Evolutionary conservation across 495 filamentous ascomycete species (phyloP), one percentile per base, ranked within the genome.

Genomic region (Corynascus novoguineensis): DNA sequence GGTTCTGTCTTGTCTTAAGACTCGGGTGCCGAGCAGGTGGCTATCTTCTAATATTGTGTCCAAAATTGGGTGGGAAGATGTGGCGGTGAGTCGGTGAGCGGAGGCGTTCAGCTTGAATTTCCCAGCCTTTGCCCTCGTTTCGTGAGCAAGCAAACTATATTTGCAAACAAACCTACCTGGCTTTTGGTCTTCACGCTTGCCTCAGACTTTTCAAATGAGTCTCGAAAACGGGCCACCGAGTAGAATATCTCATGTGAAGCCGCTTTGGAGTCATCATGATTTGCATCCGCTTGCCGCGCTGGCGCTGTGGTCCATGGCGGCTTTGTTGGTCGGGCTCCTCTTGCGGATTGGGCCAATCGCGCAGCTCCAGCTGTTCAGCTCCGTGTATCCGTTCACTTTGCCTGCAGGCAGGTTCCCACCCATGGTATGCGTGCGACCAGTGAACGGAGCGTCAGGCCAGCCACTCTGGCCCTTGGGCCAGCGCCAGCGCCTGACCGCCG

Each of bases 331-430:
- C 53, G 28, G 28, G 17, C 31, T 7, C n/a, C 28, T 32, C n/a
- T n/a, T n/a, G n/a, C n/a, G 49, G 15, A 21, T 31, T 25, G 21
- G 15, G 35, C 61, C 64, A 64, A 66, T 66, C 15, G 56, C 53
- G 41, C 34, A 4, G 58, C 61, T 60, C 55, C 64, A 66, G 56
- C 41, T 66, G 61, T 61, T 55, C 61, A 28, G 28, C 44, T 45
- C 14, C 24, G 25, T 47, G 41, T 47, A 53, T 54, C 52, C n/a
- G n/a, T n/a, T 27, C 12, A 46, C 51, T 21, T 42, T 34, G 46
- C 57, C 52, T 62, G 60, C 57, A 60, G 49, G 38, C 22, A 40
- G 53, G 21, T 59, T 15, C 59, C 58, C 50, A 49, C 53, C 58
- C 53, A 46, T 54, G 48, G 59, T 49, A 28, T 29, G 46, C 53